Evolutionary conservation across 805 yeast species (phyloP).

Genomic region (Schwanniomyces occidentalis): DNA sequence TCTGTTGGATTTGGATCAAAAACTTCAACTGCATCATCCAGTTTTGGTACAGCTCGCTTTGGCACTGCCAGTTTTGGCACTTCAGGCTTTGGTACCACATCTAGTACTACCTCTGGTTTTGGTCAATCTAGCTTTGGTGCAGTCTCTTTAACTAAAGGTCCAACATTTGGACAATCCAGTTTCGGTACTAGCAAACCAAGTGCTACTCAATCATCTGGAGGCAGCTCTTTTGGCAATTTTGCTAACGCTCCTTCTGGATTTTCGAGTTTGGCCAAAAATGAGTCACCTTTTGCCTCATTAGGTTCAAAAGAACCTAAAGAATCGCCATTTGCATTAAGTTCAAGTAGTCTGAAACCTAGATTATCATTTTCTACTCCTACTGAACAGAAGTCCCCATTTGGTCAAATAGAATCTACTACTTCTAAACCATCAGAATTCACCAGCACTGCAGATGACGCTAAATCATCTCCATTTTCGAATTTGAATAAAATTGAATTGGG

Average conservation of each 20-base stretch:
- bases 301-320: not conserved
- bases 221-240: slow-evolving; percentile 1
- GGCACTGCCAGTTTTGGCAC: slow-evolving; percentile 10
- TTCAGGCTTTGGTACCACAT: slow-evolving; percentile 9
- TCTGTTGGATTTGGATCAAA: slow-evolving; percentile 11
- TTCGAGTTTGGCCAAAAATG: not conserved
- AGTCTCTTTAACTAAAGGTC: not conserved
- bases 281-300: slow-evolving; percentile 8
- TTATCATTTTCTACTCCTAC: too few relatives aligned
- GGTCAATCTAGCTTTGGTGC: slow-evolving; percentile 5
- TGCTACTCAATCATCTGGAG: too few relatives aligned
- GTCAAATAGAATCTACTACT: too few relatives aligned
- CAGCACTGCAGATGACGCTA: too few relatives aligned
- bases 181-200: slow-evolving; percentile 3
- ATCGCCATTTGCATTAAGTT: too few relatives aligned
- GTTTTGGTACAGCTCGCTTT: slow-evolving; percentile 17
- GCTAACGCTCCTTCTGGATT: too few relatives aligned
- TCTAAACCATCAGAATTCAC: too few relatives aligned
- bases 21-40: not conserved
- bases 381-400: too few relatives aligned
- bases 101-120: slow-evolving; percentile 4
- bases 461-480: too few relatives aligned
- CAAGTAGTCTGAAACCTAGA: too few relatives aligned
- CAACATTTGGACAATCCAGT: slow-evolving; percentile 4
- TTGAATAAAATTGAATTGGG: too few relatives aligned